Base-by-base conservation (phyloP, 371 early-diverging fungal species). In the Gilbertella persicaria region DNA sequence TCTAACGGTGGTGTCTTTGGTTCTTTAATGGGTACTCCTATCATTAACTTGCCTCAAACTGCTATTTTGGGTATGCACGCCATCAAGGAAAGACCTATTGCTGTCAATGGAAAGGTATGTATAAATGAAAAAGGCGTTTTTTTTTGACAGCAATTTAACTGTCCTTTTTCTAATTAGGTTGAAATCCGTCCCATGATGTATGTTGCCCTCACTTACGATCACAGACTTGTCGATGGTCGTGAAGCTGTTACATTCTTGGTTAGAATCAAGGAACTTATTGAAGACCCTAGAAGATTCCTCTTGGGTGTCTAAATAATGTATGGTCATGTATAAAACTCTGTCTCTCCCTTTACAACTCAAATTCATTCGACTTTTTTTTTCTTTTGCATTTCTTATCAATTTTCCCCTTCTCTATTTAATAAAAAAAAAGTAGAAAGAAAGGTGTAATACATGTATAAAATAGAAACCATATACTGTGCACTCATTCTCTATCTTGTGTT, bases 111-210 rank as follows among this genome's bases (percentile, higher is more conserved):
- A 73, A 87, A 96, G 90, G 69, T 73, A 59, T 9, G 10, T 30
- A 30, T 25, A 37, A 20, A 21, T 28, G 28, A n/a, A n/a, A n/a
- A n/a, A n/a, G n/a, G n/a, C n/a, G n/a, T n/a, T n/a, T n/a, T n/a
- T n/a, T n/a, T n/a, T n/a, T n/a, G 12, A 17, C 19, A 38, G 25
- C 21, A 16, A 37, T 53, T 21, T 43, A 14, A 24, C 5, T 29
- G n/a, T n/a, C n/a, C n/a, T n/a, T n/a, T 29, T 3, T 16, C 14
- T n/a, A 24, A 4, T 28, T 63, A 87, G 87, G 75, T 92, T 57
- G 96, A 91, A 69, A 87, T 92, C 64, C 92, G 97, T 49, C 98
- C 98, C 30, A 97, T 98, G 97, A 98, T 98, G 98, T 96, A 97
- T 67, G 76, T 98, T 56, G 97, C 97, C 20, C 82, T 98, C 39